Evolutionary conservation across 257 asterid genomes (phyloP), one percentile per base, ranked within the genome.

Genomic region (Solanum piurae): DNA sequence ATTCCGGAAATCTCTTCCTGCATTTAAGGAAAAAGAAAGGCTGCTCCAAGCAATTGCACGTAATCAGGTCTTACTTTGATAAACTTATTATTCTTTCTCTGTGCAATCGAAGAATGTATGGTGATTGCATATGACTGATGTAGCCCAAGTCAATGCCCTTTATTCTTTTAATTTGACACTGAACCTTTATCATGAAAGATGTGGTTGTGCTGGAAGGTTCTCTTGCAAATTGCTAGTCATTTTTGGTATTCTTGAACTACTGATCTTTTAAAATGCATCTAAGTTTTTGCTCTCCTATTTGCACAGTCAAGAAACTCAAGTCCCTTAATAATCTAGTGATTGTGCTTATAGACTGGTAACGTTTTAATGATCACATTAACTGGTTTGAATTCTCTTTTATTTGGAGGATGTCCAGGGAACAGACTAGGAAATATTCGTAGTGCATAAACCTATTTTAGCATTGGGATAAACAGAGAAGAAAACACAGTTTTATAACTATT

Each of bases 21-120:
- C 99, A 85, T 97, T 91, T 85, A 91, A 91, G 93, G 99, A 97
- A 93, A 97, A 97, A 92, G 98, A 95, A 90, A 93, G 94, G 91
- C 93, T 97, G 85, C 99, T 97, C 91, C 94, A 97, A 93, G 95
- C 98, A 86, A 97, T 97, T 90, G 99, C 98, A 4, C 91, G 91
- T 87, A 97, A 97, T 91, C 99, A 97, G 98, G 99, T 95, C 86
- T 29, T 38, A 80, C 89, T 87, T 37, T 21, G 46, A 86, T 23
- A 64, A 87, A 82, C 82, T 87, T 21, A 12, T 77, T 60, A 68
- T 85, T 29, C 87, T 64, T 87, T 13, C 44, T 87, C 84, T 79
- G 34, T 79, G 8, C 66, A 86, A 34, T 71, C 20, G 21, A 68
- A 21, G 83, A 71, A 73, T 66, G 73, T 77, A 77, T 64, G 69